Base-by-base conservation (phyloP, 2,329 filamentous ascomycete species). In the Aureobasidium mangrovei region DNA sequence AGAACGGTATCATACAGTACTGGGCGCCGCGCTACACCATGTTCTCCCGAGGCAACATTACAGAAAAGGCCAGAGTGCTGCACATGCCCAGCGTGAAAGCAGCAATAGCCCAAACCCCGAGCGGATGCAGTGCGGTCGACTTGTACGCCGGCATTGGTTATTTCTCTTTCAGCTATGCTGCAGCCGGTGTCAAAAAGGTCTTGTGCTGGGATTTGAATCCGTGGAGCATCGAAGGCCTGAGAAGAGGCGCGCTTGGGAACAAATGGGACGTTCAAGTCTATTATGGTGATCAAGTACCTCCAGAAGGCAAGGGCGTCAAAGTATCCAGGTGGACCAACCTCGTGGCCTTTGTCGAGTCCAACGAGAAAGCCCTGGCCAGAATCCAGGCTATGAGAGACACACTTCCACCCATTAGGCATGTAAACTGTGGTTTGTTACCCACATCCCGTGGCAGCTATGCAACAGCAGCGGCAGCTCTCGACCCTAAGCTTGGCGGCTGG, bases 61-160 rank as follows among this genome's bases (percentile, higher is more conserved):
- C 83, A 48, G 91, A 97, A 70, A 97, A 96, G 67, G 83, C 86
- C 0, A 76, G 91, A 9, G 70, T 96, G 1, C 69, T 95, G 4
- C 67, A 66, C 0, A 60, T 78, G 1, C 67, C 71, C 6, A 64
- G 64, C 6, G 63, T 73, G 1, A 40, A 56, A 10, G 28, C n/a
- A 7, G 28, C 10, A 57, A 36, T 47, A 7, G 12, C 52, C 18
- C 35, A 54, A 6, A 28, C n/a, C 8, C 12, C 42, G 6, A 47
- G 9, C 49, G 27, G 63, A 64, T 61, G 54, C 31, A 31, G 62
- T 57, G 72, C 70, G 1, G 79, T 94, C 0, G 91, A 97, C 68
- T 72, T 97, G 57, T 96, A 95, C 71, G 88, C 87, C 0, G 91
- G 91, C 0, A 95, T 96, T 60, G 91, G 91, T 4, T 96, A 96